phyloP scores from a whole-genome alignment of 176 grass and related monocot species.

The Hordeum marinum region DNA sequence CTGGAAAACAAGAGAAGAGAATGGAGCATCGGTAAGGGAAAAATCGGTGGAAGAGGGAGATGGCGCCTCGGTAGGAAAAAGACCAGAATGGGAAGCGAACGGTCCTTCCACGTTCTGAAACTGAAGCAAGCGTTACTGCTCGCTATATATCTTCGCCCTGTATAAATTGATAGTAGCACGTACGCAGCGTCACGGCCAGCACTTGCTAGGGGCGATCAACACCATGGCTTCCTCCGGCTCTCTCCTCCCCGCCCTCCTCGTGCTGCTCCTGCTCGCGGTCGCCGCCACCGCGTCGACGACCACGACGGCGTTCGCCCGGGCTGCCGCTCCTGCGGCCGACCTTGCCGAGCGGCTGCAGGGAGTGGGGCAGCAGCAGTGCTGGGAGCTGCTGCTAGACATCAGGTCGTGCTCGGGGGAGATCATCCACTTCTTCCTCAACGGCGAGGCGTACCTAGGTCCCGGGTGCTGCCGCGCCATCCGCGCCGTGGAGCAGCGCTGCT shows the following conservation, averaged over 20 bases:
- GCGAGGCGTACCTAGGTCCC: slow-evolving; percentile 62
- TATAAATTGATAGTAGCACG: too few species aligned
- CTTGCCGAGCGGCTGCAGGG: slow-evolving; percentile 34
- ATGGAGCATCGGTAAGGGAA: too few species aligned
- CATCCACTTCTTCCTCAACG: slow-evolving; percentile 73
- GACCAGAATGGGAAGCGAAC: too few species aligned
- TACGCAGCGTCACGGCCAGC: too few species aligned
- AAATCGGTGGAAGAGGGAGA: too few species aligned
- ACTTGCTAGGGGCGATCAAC: background rate
- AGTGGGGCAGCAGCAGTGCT: slow-evolving; percentile 45
- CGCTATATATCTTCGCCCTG: too few species aligned
- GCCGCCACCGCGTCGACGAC: background rate
- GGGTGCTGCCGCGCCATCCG: slow-evolving; percentile 63
- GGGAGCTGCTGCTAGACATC: slow-evolving; percentile 57
- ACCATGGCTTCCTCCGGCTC: slow-evolving; percentile 15
- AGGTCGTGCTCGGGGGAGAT: slow-evolving; percentile 73
- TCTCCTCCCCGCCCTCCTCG: background rate
- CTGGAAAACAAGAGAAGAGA: too few species aligned
- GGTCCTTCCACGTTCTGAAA: too few species aligned
- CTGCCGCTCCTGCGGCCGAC: background rate
- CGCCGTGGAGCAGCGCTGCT: slow-evolving; percentile 56
- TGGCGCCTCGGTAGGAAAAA: too few species aligned
- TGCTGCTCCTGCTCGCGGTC: background rate
- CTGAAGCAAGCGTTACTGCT: too few species aligned
- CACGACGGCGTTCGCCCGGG: background rate